Percentiles rank a stretch among this genome's conserved stretches.
Evolutionary conservation across 1,139 yeast species (phyloP).

Genomic region (Diutina neorugosa): DNA sequence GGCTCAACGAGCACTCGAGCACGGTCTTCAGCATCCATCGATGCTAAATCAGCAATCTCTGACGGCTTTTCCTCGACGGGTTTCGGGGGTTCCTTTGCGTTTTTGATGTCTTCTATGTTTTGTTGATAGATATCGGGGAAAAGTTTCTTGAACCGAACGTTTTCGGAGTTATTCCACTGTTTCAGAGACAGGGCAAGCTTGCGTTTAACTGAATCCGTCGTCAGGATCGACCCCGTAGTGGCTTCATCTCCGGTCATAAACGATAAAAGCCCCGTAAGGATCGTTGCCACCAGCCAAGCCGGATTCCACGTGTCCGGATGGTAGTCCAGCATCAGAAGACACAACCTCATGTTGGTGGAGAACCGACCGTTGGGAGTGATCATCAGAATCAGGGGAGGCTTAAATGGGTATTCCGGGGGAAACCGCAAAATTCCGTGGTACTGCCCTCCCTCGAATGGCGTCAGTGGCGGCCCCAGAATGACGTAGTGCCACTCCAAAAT

Average conservation of each 20-base stretch:
- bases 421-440: conserved; percentile 80
- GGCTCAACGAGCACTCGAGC: conserved; percentile 24
- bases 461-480: conserved; percentile 75
- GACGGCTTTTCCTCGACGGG: conserved; percentile 3
- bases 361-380: conserved; percentile 80
- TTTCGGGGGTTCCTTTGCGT: neutral
- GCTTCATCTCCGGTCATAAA: conserved; percentile 58
- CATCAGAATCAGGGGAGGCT: conserved; percentile 88
- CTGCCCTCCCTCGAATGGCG: conserved; percentile 80
- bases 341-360: conserved; percentile 64
- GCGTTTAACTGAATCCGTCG: conserved; percentile 25
- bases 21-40: conserved; percentile 34
- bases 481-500: conserved; percentile 57
- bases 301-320: conserved; percentile 96
- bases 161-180: conserved; percentile 49
- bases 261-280: conserved; percentile 71
- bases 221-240: conserved; percentile 28
- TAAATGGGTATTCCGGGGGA: conserved; percentile 82
- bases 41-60: conserved; percentile 13
- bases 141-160: conserved; percentile 42
- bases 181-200: conserved; percentile 40
- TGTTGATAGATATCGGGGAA: conserved; percentile 58
- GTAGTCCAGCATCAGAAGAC: conserved; percentile 82
- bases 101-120: conserved; percentile 16
- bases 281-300: conserved; percentile 86